Evolutionary conservation across 345 rosid genomes (phyloP).

Genomic region (Lepidium didymum): DNA sequence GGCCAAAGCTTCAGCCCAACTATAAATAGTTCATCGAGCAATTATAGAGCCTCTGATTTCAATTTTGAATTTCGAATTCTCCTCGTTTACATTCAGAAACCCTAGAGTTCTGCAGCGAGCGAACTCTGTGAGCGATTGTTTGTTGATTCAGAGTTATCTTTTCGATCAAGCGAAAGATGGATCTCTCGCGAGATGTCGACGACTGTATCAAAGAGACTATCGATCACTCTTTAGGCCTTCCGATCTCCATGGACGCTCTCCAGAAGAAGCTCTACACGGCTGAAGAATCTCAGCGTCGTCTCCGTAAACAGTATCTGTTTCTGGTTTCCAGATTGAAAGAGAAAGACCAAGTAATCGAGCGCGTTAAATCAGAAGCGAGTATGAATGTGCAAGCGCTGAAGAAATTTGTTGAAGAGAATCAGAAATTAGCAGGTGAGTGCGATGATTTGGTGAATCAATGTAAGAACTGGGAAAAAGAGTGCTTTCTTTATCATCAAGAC

Average conservation of each 20-base stretch:
- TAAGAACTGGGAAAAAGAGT: constrained; percentile 60
- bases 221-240: constrained; percentile 52
- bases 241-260: constrained; percentile 42
- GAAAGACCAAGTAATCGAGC: constrained; percentile 46
- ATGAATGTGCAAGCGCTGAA: constrained; percentile 74
- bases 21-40: not conserved
- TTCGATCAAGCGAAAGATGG: constrained; percentile 33
- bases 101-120: constrained; percentile 1
- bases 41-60: not conserved
- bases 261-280: constrained; percentile 46
- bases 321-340: constrained; percentile 39
- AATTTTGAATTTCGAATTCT: not conserved
- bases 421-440: constrained; percentile 64
- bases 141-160: not conserved
- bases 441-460: constrained; percentile 57
- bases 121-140: not conserved
- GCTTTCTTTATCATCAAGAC: constrained; percentile 62
- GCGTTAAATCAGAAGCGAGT: constrained; percentile 56
- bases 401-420: constrained; percentile 79
- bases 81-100: not conserved
- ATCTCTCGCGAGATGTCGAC: constrained; percentile 45
- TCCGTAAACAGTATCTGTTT: constrained; percentile 38
- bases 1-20: constrained; percentile 9
- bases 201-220: constrained; percentile 53
- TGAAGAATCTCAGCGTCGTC: constrained; percentile 48